Conservation (phyloP, 2,329 filamentous ascomycete genomes). For the Cyphellophora attinorum region DNA sequence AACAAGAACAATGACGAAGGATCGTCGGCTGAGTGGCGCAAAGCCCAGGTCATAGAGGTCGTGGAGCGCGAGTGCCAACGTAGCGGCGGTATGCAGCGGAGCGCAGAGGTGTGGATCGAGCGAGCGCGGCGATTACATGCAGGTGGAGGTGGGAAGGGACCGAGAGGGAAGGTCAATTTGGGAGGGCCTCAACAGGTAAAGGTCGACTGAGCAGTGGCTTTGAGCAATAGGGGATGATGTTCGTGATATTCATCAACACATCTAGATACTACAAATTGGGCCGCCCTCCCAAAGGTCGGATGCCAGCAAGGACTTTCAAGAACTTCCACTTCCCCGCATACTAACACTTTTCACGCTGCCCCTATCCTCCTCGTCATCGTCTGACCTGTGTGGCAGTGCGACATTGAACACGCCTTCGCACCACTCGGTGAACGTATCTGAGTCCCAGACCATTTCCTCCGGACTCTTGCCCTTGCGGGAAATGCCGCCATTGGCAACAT, state of each 20-base stretch:
- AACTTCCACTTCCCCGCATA: slow-evolving; percentile 14
- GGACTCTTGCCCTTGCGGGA: slow-evolving; percentile 48
- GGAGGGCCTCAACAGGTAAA: slow-evolving; percentile 5
- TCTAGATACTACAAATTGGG: no score
- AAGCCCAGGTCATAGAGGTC: slow-evolving; percentile 51
- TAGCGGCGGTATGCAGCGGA: slow-evolving; percentile 32
- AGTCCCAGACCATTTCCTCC: slow-evolving; percentile 55
- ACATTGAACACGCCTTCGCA: slow-evolving; percentile 47
- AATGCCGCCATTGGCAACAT: slow-evolving; percentile 20
- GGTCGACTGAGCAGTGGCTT: neutral
- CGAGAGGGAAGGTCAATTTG: slow-evolving; percentile 25
- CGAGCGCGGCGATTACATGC: slow-evolving; percentile 38
- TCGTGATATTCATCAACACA: neutral
- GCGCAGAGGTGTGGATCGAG: slow-evolving; percentile 42
- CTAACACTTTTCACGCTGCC: slow-evolving; percentile 13
- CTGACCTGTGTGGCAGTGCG: slow-evolving; percentile 21
- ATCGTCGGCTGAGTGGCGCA: slow-evolving; percentile 33
- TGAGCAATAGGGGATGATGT: neutral
- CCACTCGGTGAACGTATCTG: slow-evolving; percentile 55
- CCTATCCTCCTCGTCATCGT: slow-evolving; percentile 21
- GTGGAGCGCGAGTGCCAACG: slow-evolving; percentile 44
- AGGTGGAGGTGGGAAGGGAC: slow-evolving; percentile 34
- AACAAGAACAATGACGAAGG: slow-evolving; percentile 29
- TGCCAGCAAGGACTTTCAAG: slow-evolving; percentile 5
- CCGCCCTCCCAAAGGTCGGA: no score